phyloP scores from a whole-genome alignment of 2,329 filamentous ascomycete species.

The Cladosporium sphaerospermum region DNA sequence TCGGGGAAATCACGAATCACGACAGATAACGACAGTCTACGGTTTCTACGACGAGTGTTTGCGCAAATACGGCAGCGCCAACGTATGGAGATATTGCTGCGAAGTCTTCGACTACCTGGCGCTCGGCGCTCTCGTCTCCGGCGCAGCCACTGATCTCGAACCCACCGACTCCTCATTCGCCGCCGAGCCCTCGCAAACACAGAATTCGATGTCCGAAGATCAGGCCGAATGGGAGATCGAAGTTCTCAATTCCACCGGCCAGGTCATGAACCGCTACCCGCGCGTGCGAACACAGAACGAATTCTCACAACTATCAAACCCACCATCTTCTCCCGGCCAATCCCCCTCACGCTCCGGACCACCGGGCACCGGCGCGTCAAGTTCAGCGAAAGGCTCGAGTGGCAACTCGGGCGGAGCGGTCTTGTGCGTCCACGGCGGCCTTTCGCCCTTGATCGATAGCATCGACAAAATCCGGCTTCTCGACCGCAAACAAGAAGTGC shows the following conservation, averaged over 20 bases:
- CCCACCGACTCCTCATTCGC: slow-evolving; percentile 51
- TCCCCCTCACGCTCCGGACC: slow-evolving; percentile 48
- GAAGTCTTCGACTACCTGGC: slow-evolving; percentile 97
- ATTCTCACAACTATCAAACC: slow-evolving; percentile 22
- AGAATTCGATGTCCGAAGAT: slow-evolving; percentile 47
- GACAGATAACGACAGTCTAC: slow-evolving; percentile 95
- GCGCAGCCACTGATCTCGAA: slow-evolving; percentile 61
- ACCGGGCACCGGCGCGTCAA: slow-evolving; percentile 72
- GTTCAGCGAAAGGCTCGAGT: slow-evolving; percentile 52
- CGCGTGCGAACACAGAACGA: slow-evolving; percentile 36
- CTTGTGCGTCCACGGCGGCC: slow-evolving; percentile 88
- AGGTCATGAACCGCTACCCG: slow-evolving; percentile 67
- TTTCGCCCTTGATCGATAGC: slow-evolving; percentile 84
- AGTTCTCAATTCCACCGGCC: slow-evolving; percentile 77
- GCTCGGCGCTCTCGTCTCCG: slow-evolving; percentile 82
- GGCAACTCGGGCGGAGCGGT: slow-evolving; percentile 71
- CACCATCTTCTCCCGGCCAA: slow-evolving; percentile 33
- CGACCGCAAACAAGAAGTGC: slow-evolving; percentile 96
- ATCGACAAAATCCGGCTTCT: slow-evolving; percentile 93
- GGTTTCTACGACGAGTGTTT: slow-evolving; percentile 98
- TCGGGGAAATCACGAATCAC: slow-evolving; percentile 71
- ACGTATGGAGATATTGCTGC: slow-evolving; percentile 90
- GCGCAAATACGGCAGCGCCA: slow-evolving; percentile 91
- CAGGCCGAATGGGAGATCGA: slow-evolving; percentile 79
- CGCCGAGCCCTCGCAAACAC: slow-evolving; percentile 43